A percentile compares a stretch with the other conserved stretches of the same genome.
Conservation (phyloP, 768 basidiomycete species). For the Cystofilobasidium bisporidii region DNA sequence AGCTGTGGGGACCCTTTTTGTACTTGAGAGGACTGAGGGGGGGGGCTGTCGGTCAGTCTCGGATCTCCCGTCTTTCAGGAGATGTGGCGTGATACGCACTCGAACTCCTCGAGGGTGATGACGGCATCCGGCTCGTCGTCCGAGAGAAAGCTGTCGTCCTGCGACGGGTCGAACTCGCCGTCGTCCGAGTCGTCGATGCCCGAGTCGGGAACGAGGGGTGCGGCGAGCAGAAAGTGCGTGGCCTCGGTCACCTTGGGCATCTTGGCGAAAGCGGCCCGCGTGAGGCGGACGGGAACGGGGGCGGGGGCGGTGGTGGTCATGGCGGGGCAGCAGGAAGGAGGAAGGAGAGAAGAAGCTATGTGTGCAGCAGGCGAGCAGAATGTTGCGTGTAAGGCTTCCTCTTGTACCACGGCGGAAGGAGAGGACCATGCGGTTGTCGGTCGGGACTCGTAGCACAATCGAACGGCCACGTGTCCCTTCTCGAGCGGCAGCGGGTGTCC, state of each 20-base stretch:
- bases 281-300: not conserved
- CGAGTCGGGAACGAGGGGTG: not conserved
- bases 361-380: too few relatives aligned
- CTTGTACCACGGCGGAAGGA: too few relatives aligned
- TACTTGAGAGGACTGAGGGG: not conserved
- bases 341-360: too few relatives aligned
- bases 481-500: too few relatives aligned
- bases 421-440: too few relatives aligned
- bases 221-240: not conserved
- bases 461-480: too few relatives aligned
- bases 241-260: not conserved
- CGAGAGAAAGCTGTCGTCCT: not conserved
- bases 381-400: too few relatives aligned
- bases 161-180: slow-evolving; percentile 1
- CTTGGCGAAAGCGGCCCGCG: not conserved
- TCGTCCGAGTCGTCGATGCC: not conserved
- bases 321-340: not conserved
- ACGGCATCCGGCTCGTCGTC: slow-evolving; percentile 9
- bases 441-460: too few relatives aligned
- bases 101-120: not conserved
- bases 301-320: not conserved
- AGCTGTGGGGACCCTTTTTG: not conserved
- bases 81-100: not conserved
- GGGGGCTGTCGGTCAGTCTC: not conserved
- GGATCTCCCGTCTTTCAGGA: too few relatives aligned